Evolutionary conservation across 2,329 filamentous ascomycete genomes (phyloP).

Genomic region (Nakataea oryzae): DNA sequence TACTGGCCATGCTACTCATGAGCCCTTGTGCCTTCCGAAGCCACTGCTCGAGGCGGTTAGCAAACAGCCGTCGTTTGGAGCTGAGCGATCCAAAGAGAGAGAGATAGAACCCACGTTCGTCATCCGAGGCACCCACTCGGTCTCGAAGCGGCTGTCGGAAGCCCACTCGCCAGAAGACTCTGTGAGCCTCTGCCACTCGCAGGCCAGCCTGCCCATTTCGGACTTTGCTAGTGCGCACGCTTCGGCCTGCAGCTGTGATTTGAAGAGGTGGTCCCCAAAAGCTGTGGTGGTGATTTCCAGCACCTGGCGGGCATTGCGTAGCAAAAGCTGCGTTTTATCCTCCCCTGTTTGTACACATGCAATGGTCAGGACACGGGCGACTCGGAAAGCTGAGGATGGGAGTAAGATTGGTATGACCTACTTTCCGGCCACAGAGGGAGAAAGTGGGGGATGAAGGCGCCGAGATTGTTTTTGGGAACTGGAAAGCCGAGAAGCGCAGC

Average conservation of each 20-base stretch:
- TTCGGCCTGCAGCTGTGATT: constrained; percentile 12
- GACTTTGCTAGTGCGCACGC: constrained; percentile 24
- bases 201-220: constrained; percentile 51
- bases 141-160: constrained; percentile 17
- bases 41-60: constrained; percentile 36
- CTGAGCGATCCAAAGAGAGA: background rate
- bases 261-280: constrained; percentile 43
- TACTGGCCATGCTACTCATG: constrained; percentile 85
- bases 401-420: constrained; percentile 19
- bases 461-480: constrained; percentile 80
- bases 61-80: constrained; percentile 3
- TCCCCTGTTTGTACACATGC: constrained; percentile 20
- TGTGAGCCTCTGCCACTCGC: constrained; percentile 49
- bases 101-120: constrained; percentile 24
- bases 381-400: background rate
- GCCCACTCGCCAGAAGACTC: constrained; percentile 4
- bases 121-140: constrained; percentile 31
- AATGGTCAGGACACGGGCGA: background rate
- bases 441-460: constrained; percentile 73
- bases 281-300: constrained; percentile 65
- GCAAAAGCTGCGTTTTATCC: constrained; percentile 55
- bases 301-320: constrained; percentile 74
- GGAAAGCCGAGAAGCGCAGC: constrained; percentile 82
- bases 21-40: constrained; percentile 61
- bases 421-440: constrained; percentile 63